These are phyloP conservation scores for Candida sphagnicola DNA, from an alignment of 805 yeast genomes.

Conservation along the genomic window DNA sequence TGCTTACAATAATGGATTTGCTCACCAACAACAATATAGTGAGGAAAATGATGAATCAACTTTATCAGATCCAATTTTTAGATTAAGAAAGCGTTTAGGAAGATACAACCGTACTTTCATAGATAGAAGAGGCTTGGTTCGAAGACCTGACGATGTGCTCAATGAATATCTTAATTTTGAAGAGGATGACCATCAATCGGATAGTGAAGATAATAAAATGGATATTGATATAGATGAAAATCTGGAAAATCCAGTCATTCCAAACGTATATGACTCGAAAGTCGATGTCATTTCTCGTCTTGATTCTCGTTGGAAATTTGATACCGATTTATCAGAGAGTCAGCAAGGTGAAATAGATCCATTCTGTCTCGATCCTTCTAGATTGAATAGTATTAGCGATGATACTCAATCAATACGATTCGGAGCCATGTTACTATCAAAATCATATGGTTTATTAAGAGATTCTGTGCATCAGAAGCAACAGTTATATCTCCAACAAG, in stretches of 20 bases:
- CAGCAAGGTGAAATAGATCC: constrained; percentile 40
- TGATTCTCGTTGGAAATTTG: constrained; percentile 65
- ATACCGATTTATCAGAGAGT: constrained; percentile 48
- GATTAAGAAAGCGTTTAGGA: constrained; percentile 72
- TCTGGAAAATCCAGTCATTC: constrained; percentile 7
- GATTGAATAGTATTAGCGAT: constrained; percentile 74
- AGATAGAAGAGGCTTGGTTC: constrained; percentile 63
- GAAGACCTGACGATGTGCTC: constrained; percentile 29
- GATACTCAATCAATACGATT: constrained; percentile 88
- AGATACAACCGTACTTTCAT: constrained; percentile 66
- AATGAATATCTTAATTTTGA: constrained; percentile 39
- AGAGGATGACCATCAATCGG: constrained; percentile 21
- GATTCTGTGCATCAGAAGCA: constrained; percentile 74
- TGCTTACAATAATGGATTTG: constrained; percentile 37
- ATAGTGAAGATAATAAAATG: constrained; percentile 14
- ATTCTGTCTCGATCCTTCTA: constrained; percentile 74
- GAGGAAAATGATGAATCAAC: constrained; percentile 20
- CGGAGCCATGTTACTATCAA: constrained; percentile 85
- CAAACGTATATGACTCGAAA: constrained; percentile 45
- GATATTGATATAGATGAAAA: constrained; percentile 13
- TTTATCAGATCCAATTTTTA: constrained; percentile 49
- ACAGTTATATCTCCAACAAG: constrained; percentile 47
- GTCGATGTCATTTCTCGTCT: constrained; percentile 44
- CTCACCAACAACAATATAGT: constrained; percentile 14
- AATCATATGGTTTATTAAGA: constrained; percentile 74